Percentiles rank a stretch among this genome's conserved stretches.
Conservation (phyloP, 805 yeast genomes). For the Huiozyma sinensis region DNA sequence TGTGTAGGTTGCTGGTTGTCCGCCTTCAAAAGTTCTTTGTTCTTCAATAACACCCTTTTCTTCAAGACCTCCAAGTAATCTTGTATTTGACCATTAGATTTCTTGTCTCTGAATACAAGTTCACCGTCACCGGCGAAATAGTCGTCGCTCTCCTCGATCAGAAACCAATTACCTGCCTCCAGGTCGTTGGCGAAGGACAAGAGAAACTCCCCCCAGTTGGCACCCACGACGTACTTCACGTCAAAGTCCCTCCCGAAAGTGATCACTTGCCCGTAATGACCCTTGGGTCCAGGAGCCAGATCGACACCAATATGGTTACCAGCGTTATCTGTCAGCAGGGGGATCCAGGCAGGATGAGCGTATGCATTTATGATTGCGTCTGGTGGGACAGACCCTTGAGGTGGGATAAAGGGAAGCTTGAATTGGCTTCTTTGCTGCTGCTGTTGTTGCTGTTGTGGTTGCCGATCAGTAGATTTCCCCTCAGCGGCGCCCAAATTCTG, state of each 20-base stretch:
- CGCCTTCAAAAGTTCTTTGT: conserved; percentile 4
- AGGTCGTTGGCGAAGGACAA: conserved; percentile 76
- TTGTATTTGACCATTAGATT: conserved; percentile 36
- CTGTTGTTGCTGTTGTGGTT: not conserved
- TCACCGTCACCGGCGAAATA: conserved; percentile 66
- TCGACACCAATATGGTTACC: conserved; percentile 93
- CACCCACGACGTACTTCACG: conserved; percentile 75
- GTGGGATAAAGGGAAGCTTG: conserved; percentile 34
- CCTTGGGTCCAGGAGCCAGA: conserved; percentile 68
- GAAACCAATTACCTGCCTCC: conserved; percentile 69
- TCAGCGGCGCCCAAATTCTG: conserved; percentile 11
- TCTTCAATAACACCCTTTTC: conserved; percentile 21
- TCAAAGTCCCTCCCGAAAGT: conserved; percentile 91
- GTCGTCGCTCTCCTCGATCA: conserved; percentile 58
- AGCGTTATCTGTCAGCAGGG: conserved; percentile 73
- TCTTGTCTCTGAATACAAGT: conserved; percentile 55
- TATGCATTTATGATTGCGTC: conserved; percentile 61
- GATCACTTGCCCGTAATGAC: conserved; percentile 85
- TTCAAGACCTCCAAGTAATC: conserved; percentile 33
- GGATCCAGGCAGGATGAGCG: conserved; percentile 90
- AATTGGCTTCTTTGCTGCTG: conserved; percentile 21
- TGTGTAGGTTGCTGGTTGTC: conserved; percentile 4
- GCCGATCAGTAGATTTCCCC: conserved; percentile 9
- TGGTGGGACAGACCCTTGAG: conserved; percentile 67
- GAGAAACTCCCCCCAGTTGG: conserved; percentile 82